A percentile compares a stretch with the other conserved stretches of the same genome.
These are phyloP conservation scores for Cryphonectria carpinicola DNA, from an alignment of 2,329 filamentous ascomycete genomes.

Conservation along the genomic window DNA sequence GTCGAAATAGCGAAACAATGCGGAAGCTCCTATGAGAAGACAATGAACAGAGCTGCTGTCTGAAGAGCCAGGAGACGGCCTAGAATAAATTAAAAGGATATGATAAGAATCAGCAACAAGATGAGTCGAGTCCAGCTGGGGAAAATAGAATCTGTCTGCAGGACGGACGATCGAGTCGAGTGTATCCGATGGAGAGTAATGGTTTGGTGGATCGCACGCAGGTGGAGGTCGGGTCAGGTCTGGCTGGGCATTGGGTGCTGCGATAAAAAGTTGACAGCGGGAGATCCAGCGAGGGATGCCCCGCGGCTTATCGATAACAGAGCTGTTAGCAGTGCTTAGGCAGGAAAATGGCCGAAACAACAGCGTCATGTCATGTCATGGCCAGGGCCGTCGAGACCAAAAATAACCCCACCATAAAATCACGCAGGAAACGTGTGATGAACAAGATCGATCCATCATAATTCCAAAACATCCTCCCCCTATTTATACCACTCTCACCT, in stretches of 20 bases:
- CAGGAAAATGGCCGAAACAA: constrained; percentile 11
- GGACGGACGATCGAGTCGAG: too few relatives aligned
- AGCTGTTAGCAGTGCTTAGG: background rate
- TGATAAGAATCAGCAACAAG: background rate
- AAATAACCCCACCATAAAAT: constrained; percentile 29
- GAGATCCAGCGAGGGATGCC: constrained; percentile 21
- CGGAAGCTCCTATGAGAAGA: background rate
- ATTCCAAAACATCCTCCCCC: constrained; percentile 5
- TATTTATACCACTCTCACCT: constrained; percentile 26
- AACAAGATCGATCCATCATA: constrained; percentile 11
- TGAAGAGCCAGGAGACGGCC: background rate
- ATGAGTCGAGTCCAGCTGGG: background rate
- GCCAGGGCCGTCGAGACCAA: constrained; percentile 19
- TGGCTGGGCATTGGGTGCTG: background rate
- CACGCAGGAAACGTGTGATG: constrained; percentile 27
- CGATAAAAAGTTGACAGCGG: background rate
- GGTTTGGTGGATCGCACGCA: background rate
- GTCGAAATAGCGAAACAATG: background rate
- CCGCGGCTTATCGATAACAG: constrained; percentile 19
- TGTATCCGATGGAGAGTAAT: background rate
- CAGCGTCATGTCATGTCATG: constrained; percentile 15
- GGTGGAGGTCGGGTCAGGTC: background rate
- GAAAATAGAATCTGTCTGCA: background rate
- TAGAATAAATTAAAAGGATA: background rate
- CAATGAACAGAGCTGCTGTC: background rate